Evolutionary conservation across 2,329 filamentous ascomycete species (phyloP).

Genomic region (Pseudocercospora pini-densiflorae): DNA sequence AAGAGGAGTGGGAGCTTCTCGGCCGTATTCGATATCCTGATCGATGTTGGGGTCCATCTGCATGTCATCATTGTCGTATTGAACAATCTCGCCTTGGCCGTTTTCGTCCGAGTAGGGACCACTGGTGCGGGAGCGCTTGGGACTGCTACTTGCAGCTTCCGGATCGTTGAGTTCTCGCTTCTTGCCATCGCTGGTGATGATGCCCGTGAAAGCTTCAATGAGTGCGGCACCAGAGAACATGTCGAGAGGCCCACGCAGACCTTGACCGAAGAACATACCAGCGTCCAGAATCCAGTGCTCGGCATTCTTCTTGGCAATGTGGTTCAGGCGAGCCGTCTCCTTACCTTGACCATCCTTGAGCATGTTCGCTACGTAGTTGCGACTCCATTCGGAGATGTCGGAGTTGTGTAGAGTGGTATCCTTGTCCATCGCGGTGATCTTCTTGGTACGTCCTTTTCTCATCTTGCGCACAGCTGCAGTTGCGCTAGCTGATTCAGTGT

Average conservation of each 20-base stretch:
- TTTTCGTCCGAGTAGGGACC: slow-evolving; percentile 40
- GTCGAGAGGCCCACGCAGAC: slow-evolving; percentile 57
- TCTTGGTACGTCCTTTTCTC: slow-evolving; percentile 35
- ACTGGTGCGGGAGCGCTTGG: slow-evolving; percentile 39
- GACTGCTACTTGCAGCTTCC: slow-evolving; percentile 21
- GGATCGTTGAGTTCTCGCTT: slow-evolving; percentile 34
- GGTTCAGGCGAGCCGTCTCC: slow-evolving; percentile 42
- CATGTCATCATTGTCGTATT: slow-evolving; percentile 24
- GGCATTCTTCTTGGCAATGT: slow-evolving; percentile 66
- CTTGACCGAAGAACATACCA: slow-evolving; percentile 51
- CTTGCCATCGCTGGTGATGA: slow-evolving; percentile 29
- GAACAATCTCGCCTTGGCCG: slow-evolving; percentile 34
- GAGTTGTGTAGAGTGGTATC: slow-evolving; percentile 59
- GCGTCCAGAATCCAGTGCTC: slow-evolving; percentile 60
- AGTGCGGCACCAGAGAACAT: slow-evolving; percentile 63
- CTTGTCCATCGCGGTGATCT: slow-evolving; percentile 53
- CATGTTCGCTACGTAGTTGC: slow-evolving; percentile 67
- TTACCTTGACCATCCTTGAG: slow-evolving; percentile 51
- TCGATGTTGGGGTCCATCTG: slow-evolving; percentile 26
- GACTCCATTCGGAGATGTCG: slow-evolving; percentile 62
- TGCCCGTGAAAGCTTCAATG: slow-evolving; percentile 52
- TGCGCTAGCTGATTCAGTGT: slow-evolving; percentile 44
- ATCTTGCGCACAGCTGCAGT: slow-evolving; percentile 47
- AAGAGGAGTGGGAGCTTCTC: slow-evolving; percentile 68
- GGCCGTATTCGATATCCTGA: slow-evolving; percentile 68